A percentile compares a stretch with the other conserved stretches of the same genome.
These are phyloP conservation scores for Sordariomycetes sp. DNA, from an alignment of 2,329 filamentous ascomycete genomes.

Conservation along the genomic window DNA sequence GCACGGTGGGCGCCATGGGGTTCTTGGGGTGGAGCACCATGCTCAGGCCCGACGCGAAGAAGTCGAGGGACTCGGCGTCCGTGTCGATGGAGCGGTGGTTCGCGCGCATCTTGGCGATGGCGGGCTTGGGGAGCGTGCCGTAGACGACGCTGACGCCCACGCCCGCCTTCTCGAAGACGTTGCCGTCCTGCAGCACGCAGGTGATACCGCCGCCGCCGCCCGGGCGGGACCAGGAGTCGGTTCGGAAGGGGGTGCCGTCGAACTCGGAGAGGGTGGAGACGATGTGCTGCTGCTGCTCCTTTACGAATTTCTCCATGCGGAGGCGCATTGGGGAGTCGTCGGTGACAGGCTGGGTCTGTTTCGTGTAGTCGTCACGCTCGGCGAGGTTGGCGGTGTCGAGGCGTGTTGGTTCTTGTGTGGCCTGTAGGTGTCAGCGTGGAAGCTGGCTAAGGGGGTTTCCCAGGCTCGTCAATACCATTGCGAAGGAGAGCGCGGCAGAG, in stretches of 20 bases:
- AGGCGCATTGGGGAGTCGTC: constrained; percentile 87
- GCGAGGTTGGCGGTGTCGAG: constrained; percentile 64
- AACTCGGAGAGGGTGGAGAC: constrained; percentile 72
- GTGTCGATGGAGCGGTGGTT: constrained; percentile 86
- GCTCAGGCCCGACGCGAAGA: constrained; percentile 90
- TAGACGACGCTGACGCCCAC: constrained; percentile 95
- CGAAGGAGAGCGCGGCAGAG: background rate
- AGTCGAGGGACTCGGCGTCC: constrained; percentile 66
- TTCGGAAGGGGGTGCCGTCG: constrained; percentile 71
- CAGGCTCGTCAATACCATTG: background rate
- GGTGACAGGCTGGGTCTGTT: constrained; percentile 58
- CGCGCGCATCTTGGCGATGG: constrained; percentile 85
- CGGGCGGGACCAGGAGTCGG: constrained; percentile 79
- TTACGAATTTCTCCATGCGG: constrained; percentile 95
- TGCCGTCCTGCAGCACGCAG: constrained; percentile 89
- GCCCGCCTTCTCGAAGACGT: constrained; percentile 95
- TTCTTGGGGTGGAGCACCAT: constrained; percentile 90
- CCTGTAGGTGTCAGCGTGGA: background rate
- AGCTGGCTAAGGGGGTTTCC: no score
- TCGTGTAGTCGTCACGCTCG: constrained; percentile 72
- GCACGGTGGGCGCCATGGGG: constrained; percentile 94
- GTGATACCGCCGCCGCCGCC: constrained; percentile 91
- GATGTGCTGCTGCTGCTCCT: constrained; percentile 82
- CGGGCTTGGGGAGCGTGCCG: constrained; percentile 74
- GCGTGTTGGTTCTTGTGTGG: constrained; percentile 24